Evolutionary conservation across 768 basidiomycete species (phyloP).

Genomic region (Suillus alpinus): DNA sequence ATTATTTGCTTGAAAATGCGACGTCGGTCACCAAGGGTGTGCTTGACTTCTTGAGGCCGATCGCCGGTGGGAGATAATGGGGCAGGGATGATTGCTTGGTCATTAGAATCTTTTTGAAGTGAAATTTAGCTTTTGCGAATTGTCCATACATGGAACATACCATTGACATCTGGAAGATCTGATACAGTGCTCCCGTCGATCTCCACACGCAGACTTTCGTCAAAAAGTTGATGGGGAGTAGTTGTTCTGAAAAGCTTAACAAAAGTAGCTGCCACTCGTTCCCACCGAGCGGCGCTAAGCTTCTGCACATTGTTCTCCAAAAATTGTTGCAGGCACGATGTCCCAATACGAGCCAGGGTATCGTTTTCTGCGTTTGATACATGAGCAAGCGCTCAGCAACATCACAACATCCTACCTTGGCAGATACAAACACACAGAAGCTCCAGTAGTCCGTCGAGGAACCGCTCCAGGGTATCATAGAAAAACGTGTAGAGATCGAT

Average conservation of each 20-base stretch:
- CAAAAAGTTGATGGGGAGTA: conserved; percentile 95
- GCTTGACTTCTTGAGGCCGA: conserved; percentile 45
- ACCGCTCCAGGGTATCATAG: conserved; percentile 86
- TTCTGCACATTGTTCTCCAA: conserved; percentile 90
- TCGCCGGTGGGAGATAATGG: conserved; percentile 80
- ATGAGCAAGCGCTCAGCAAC: conserved; percentile 9
- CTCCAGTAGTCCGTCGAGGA: conserved; percentile 91
- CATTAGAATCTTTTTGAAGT: conserved; percentile 53
- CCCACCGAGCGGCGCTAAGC: conserved; percentile 83
- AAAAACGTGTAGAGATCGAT: conserved; percentile 96
- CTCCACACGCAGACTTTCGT: conserved; percentile 85
- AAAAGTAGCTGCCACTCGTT: conserved; percentile 87
- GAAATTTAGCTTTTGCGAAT: conserved; percentile 6
- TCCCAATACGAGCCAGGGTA: conserved; percentile 94
- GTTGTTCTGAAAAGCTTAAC: conserved; percentile 97
- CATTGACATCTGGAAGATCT: conserved; percentile 53
- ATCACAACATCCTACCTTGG: conserved; percentile 66
- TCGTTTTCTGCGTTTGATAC: conserved; percentile 74
- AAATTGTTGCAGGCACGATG: conserved; percentile 94
- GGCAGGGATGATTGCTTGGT: conserved; percentile 74
- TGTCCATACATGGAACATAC: conserved; percentile 5
- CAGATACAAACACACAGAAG: conserved; percentile 95
- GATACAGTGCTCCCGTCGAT: conserved; percentile 53
- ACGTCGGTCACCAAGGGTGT: conserved; percentile 69
- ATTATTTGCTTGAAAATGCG: conserved; percentile 98